phyloP scores from a whole-genome alignment of 768 basidiomycete genomes.

The Lactarius trivialis region DNA sequence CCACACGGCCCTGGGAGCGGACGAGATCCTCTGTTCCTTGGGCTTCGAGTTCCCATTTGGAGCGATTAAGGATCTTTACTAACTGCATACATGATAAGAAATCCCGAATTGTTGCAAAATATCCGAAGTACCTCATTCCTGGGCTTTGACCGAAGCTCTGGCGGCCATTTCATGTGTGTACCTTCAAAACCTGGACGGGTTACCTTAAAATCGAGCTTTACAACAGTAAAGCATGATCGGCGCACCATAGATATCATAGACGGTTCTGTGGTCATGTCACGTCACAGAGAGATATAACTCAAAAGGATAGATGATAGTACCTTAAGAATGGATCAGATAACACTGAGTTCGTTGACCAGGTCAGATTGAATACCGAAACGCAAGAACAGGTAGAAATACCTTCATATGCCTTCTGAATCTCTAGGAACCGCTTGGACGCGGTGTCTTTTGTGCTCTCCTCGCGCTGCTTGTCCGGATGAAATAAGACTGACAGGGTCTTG shows the following conservation, averaged over 20 bases:
- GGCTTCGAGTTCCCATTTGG: constrained; percentile 35
- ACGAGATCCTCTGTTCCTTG: constrained; percentile 36
- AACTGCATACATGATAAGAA: constrained; percentile 34
- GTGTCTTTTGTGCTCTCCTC: constrained; percentile 48
- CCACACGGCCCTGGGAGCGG: constrained; percentile 40
- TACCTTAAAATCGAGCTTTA: not conserved
- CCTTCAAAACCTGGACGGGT: constrained; percentile 32
- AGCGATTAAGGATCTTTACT: constrained; percentile 36
- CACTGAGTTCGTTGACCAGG: constrained; percentile 14
- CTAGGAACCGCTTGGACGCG: constrained; percentile 62
- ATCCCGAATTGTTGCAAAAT: not conserved
- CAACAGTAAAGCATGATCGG: not conserved
- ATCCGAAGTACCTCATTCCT: constrained; percentile 40
- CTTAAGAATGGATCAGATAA: constrained; percentile 24
- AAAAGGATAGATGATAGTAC: constrained; percentile 25
- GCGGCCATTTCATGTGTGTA: constrained; percentile 40
- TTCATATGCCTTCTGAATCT: constrained; percentile 81
- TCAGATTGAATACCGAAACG: not conserved
- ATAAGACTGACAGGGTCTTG: constrained; percentile 61
- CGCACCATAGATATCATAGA: constrained; percentile 24
- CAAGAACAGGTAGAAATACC: constrained; percentile 34
- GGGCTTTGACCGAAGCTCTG: constrained; percentile 38
- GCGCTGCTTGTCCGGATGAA: constrained; percentile 81
- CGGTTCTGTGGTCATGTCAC: constrained; percentile 18
- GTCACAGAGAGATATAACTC: not conserved